These are phyloP conservation scores for Saccharomycopsis amapae DNA, from an alignment of 805 yeast species.

Conservation along the genomic window DNA sequence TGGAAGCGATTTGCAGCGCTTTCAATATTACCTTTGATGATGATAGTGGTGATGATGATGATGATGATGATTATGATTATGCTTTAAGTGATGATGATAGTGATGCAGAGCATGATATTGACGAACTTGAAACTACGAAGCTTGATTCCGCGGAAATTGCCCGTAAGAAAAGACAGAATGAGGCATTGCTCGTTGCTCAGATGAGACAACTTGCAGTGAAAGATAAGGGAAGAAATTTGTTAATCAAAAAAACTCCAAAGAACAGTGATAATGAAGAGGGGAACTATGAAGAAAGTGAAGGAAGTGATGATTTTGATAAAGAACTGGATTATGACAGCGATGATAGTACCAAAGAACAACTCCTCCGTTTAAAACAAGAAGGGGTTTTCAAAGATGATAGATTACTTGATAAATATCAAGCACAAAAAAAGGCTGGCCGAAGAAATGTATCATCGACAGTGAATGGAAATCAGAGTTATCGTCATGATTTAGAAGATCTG, in stretches of 20 bases:
- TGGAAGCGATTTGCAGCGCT: conserved; percentile 21
- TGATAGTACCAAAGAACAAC: conserved; percentile 20
- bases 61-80: conserved; percentile 2
- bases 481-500: not conserved
- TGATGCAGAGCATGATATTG: not conserved
- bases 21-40: conserved; percentile 18
- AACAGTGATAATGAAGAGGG: not conserved
- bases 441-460: no score
- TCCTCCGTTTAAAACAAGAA: conserved; percentile 13
- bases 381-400: conserved; percentile 13
- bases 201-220: no score
- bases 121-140: not conserved
- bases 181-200: not conserved
- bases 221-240: no score
- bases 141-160: not conserved
- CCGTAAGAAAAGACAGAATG: not conserved
- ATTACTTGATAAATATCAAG: conserved; percentile 9
- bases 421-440: not conserved
- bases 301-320: not conserved
- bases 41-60: conserved; percentile 8
- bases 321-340: conserved; percentile 17
- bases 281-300: not conserved
- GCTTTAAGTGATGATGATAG: not conserved
- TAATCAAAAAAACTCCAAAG: not conserved
- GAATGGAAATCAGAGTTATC: not conserved